Percentiles rank a stretch among this genome's conserved stretches.
Evolutionary conservation across 208 protist species (phyloP).

Genomic region (Zelonia costaricensis): DNA sequence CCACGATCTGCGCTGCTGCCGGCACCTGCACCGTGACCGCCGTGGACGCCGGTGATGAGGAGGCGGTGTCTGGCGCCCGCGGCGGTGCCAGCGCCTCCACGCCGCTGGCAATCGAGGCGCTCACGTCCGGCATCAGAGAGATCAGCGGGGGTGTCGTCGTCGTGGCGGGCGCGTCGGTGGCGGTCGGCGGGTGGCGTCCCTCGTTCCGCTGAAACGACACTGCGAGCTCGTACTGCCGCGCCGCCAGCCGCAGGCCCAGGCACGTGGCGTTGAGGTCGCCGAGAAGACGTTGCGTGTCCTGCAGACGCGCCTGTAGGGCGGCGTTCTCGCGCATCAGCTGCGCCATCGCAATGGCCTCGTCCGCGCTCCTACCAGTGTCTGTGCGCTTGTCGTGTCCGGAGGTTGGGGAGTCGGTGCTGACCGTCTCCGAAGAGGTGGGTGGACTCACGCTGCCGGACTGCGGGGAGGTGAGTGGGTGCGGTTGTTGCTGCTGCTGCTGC

Average conservation of each 20-base stretch:
- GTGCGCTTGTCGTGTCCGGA: no score
- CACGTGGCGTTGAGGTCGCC: constrained; percentile 10
- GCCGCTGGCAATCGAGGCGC: background rate
- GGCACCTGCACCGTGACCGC: background rate
- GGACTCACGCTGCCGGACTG: no score
- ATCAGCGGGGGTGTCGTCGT: background rate
- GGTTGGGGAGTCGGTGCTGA: no score
- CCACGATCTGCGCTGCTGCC: background rate
- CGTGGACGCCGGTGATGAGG: constrained; percentile 2
- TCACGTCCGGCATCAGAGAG: background rate
- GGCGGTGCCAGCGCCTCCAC: background rate
- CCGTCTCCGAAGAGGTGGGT: background rate
- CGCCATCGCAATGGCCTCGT: background rate
- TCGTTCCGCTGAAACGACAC: background rate
- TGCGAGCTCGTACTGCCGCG: constrained; percentile 14
- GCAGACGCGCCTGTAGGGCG: background rate
- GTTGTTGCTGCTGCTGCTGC: background rate
- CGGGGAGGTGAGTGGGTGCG: no score
- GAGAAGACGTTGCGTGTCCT: background rate
- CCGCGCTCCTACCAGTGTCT: background rate
- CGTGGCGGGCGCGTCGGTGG: background rate
- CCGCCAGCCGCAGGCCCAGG: constrained; percentile 3
- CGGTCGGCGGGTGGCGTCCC: background rate
- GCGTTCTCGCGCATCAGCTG: background rate
- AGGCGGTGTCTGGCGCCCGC: background rate